A percentile compares a stretch with the other conserved stretches of the same genome.
Conservation (phyloP, 805 yeast species). For the Saccharomycopsis oosterbeekiorum region DNA sequence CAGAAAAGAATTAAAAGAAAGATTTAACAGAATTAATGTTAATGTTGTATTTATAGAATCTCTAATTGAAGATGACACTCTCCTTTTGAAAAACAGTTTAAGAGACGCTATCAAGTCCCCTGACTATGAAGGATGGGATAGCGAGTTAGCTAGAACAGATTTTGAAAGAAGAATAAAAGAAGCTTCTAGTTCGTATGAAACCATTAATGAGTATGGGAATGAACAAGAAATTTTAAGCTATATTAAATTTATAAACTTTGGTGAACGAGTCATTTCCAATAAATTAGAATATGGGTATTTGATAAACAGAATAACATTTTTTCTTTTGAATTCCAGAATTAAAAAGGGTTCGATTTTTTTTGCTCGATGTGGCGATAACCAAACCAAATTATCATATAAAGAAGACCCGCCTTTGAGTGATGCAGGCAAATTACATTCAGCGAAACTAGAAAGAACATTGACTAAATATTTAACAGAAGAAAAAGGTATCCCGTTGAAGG, state of each 20-base stretch:
- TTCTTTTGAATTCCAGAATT: conserved; percentile 81
- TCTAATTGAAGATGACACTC: conserved; percentile 57
- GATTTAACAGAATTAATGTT: conserved; percentile 48
- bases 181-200: conserved; percentile 63
- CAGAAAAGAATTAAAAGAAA: conserved; percentile 47
- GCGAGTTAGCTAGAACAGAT: conserved; percentile 63
- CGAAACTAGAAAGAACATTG: conserved; percentile 50
- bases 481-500: conserved; percentile 27
- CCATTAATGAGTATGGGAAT: conserved; percentile 36
- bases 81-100: conserved; percentile 61
- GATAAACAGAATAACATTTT: conserved; percentile 83
- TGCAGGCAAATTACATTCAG: conserved; percentile 63
- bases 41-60: conserved; percentile 86
- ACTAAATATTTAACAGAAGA: conserved; percentile 24
- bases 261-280: conserved; percentile 71
- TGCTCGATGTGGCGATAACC: conserved; percentile 63
- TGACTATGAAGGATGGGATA: conserved; percentile 73
- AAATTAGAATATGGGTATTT: conserved; percentile 81
- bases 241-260: conserved; percentile 84
- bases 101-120: conserved; percentile 81
- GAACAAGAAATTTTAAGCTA: conserved; percentile 48
- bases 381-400: conserved; percentile 48
- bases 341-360: conserved; percentile 87
- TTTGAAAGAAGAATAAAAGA: conserved; percentile 62
- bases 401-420: conserved; percentile 76